These are phyloP conservation scores for Aureobasidium sp. DNA, from an alignment of 2,329 filamentous ascomycete genomes.

Conservation along the genomic window DNA sequence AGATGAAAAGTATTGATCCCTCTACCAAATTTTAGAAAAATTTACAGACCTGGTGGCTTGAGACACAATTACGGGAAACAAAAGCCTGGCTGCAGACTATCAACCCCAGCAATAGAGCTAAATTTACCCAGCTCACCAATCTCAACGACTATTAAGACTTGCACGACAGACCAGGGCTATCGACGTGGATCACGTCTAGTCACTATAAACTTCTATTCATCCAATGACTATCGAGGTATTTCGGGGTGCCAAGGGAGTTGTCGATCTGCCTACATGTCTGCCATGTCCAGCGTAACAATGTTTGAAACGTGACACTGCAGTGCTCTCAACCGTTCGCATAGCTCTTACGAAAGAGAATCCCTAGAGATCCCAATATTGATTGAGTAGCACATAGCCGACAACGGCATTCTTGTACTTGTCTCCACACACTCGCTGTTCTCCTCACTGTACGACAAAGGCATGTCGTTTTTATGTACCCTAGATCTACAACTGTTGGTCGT, in stretches of 20 bases:
- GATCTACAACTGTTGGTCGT: not conserved
- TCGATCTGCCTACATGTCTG: conserved; percentile 4
- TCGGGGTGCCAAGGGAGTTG: not conserved
- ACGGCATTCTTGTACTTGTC: not conserved
- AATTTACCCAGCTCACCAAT: conserved; percentile 1
- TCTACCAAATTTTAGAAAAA: conserved; percentile 4
- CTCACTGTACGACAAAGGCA: not conserved
- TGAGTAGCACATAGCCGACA: not conserved
- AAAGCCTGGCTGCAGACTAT: conserved; percentile 16
- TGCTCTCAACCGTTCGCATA: not conserved
- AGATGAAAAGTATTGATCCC: not conserved
- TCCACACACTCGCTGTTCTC: not conserved
- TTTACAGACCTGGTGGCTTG: conserved; percentile 1
- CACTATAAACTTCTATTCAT: not conserved
- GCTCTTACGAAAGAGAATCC: not conserved
- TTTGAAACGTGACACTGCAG: conserved; percentile 18
- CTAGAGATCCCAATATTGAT: not conserved
- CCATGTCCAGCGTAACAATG: conserved; percentile 12
- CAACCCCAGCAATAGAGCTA: conserved; percentile 3
- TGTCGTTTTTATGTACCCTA: not conserved
- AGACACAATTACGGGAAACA: conserved; percentile 18
- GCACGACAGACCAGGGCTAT: not conserved
- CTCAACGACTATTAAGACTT: conserved; percentile 1
- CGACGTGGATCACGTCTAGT: not conserved
- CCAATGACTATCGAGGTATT: not conserved